These are phyloP conservation scores for Selenicereus undatus DNA, from an alignment of 148 eudicot genomes.

Conservation along the genomic window DNA sequence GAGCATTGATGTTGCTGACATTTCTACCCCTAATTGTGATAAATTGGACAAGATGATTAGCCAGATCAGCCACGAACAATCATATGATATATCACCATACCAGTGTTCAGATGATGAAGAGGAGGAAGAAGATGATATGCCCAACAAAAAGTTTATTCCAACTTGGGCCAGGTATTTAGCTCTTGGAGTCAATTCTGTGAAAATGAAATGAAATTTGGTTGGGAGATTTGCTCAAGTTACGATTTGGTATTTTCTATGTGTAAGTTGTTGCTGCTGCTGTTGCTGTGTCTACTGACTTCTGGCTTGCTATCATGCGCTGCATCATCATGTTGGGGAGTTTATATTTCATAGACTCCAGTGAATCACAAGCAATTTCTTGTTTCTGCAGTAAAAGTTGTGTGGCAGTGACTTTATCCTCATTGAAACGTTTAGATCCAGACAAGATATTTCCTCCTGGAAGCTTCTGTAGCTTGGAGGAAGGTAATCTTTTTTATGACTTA, in stretches of 20 bases:
- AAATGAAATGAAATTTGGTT: background rate
- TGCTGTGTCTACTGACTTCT: background rate
- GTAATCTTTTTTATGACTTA: constrained; percentile 14
- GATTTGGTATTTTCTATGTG: background rate
- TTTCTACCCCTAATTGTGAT: constrained; percentile 31
- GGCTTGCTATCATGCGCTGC: background rate
- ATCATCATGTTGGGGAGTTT: background rate
- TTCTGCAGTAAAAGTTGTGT: constrained; percentile 68
- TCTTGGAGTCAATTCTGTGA: background rate
- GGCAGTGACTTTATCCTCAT: constrained; percentile 46
- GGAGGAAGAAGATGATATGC: constrained; percentile 65
- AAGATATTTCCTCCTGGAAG: constrained; percentile 60
- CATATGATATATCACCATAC: constrained; percentile 94
- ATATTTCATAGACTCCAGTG: background rate
- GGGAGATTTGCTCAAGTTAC: background rate
- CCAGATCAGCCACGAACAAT: constrained; percentile 42
- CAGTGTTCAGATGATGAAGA: constrained; percentile 88
- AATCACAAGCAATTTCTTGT: constrained; percentile 11
- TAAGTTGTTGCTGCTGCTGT: too few relatives aligned
- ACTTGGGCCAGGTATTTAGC: constrained; percentile 83
- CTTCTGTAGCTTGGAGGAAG: constrained; percentile 78
- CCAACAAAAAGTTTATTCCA: constrained; percentile 62
- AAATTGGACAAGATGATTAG: constrained; percentile 13
- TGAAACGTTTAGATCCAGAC: constrained; percentile 53
- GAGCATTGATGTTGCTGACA: constrained; percentile 19